Percentiles rank a stretch among this genome's conserved stretches.
phyloP scores from a whole-genome alignment of 768 basidiomycete genomes.

The Hericium coralloides region DNA sequence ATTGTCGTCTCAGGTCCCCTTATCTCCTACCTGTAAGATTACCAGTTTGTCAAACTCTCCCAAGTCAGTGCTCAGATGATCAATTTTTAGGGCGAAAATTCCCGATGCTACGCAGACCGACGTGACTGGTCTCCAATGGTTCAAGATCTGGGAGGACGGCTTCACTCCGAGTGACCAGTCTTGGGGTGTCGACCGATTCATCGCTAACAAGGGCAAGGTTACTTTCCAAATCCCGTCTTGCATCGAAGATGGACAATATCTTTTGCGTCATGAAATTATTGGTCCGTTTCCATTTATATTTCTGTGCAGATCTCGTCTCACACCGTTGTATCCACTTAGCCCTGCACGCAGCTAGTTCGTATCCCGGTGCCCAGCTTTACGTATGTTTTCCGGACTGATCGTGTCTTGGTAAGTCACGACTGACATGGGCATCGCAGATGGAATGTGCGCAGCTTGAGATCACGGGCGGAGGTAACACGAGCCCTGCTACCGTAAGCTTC shows the following conservation, averaged over 20 bases:
- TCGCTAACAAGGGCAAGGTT: conserved; percentile 41
- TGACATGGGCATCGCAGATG: conserved; percentile 17
- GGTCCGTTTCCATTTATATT: conserved; percentile 21
- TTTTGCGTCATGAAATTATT: conserved; percentile 36
- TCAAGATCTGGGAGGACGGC: conserved; percentile 45
- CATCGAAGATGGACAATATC: conserved; percentile 18
- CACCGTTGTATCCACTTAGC: conserved; percentile 20
- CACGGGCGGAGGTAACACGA: conserved; percentile 24
- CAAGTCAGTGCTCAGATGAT: background rate
- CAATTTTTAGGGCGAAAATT: conserved; percentile 24
- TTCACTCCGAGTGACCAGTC: conserved; percentile 19
- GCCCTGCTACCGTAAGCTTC: conserved; percentile 26
- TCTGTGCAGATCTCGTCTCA: conserved; percentile 4
- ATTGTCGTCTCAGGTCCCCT: conserved; percentile 27
- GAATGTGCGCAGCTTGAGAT: conserved; percentile 29
- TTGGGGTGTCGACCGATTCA: conserved; percentile 41
- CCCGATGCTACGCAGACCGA: conserved; percentile 33
- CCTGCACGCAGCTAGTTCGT: conserved; percentile 33
- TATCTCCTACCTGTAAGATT: conserved; percentile 33
- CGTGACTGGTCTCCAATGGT: conserved; percentile 43
- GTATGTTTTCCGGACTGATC: conserved; percentile 12
- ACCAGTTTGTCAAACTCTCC: background rate
- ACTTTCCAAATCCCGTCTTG: conserved; percentile 23
- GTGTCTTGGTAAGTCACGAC: background rate
- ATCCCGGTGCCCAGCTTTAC: conserved; percentile 53